Percentiles rank a stretch among this genome's conserved stretches.
Conservation (phyloP, 164 flowering plant genomes). For the Vitis amurensis region DNA sequence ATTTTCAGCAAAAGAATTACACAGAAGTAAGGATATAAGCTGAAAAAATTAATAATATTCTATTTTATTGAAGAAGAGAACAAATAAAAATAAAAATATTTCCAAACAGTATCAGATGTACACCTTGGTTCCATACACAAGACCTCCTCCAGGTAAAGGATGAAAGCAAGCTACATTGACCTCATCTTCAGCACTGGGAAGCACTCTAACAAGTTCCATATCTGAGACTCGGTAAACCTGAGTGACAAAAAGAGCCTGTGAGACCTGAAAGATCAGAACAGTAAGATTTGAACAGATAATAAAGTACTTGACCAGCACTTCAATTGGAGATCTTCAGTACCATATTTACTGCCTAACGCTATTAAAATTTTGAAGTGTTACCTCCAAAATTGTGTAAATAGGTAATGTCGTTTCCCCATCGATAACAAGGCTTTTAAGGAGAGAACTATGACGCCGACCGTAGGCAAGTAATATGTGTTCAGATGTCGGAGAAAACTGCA, state of each 20-base stretch:
- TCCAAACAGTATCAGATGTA: background rate
- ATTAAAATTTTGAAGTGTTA: constrained; percentile 16
- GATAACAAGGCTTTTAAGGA: constrained; percentile 84
- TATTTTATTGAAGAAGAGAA: background rate
- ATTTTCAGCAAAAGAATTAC: background rate
- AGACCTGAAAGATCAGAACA: background rate
- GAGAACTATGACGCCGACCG: constrained; percentile 93
- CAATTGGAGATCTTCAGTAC: background rate
- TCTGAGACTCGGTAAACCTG: constrained; percentile 96
- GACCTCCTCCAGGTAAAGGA: constrained; percentile 90
- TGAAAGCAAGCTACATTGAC: constrained; percentile 99
- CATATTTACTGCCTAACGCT: too few relatives aligned
- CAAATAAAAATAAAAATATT: background rate
- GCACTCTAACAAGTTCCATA: constrained; percentile 97
- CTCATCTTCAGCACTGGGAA: constrained; percentile 99
- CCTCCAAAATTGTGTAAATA: constrained; percentile 91
- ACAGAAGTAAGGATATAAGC: background rate
- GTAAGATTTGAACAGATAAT: too few relatives aligned
- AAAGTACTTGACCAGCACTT: background rate
- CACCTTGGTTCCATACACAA: constrained; percentile 99
- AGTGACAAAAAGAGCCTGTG: background rate
- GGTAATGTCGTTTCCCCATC: constrained; percentile 80
- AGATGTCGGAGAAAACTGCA: constrained; percentile 98
- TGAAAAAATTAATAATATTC: too few relatives aligned
- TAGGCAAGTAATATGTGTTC: constrained; percentile 90